Percentiles rank a stretch among this genome's conserved stretches.
Conservation (phyloP, 139 green algal genomes). For the Nannochloris sp. region DNA sequence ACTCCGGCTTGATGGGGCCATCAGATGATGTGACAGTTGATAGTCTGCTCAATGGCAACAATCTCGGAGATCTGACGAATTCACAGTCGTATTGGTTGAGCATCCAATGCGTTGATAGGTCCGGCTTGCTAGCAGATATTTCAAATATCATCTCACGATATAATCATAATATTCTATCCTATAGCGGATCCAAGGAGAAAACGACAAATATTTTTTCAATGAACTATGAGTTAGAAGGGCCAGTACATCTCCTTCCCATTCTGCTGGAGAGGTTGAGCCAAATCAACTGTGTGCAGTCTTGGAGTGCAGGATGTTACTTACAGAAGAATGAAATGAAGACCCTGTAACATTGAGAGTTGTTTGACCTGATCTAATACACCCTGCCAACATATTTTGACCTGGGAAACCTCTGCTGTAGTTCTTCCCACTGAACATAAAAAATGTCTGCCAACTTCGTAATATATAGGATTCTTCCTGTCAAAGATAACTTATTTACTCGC, state of each 20-base stretch:
- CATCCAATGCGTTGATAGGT: constrained; percentile 36
- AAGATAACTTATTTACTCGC: constrained; percentile 53
- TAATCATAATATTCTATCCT: constrained; percentile 40
- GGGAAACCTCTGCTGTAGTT: constrained; percentile 42
- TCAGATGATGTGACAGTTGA: not conserved
- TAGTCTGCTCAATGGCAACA: not conserved
- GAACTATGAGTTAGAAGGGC: constrained; percentile 28
- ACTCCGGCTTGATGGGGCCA: constrained; percentile 15
- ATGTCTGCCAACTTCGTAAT: constrained; percentile 45
- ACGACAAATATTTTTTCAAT: constrained; percentile 24
- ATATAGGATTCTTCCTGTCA: constrained; percentile 81
- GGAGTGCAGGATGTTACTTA: constrained; percentile 13
- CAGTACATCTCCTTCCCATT: not conserved
- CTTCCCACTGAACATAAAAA: constrained; percentile 68
- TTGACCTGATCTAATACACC: constrained; percentile 40
- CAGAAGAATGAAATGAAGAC: not conserved
- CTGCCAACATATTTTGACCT: constrained; percentile 48
- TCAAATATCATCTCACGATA: constrained; percentile 30
- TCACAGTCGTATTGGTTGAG: constrained; percentile 15
- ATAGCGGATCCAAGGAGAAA: constrained; percentile 17
- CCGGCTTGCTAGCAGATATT: constrained; percentile 45
- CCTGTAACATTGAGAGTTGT: not conserved
- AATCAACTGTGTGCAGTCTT: constrained; percentile 11
- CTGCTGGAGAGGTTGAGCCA: constrained; percentile 16
- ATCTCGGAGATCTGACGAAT: not conserved